Evolutionary conservation across 2,329 filamentous ascomycete species (phyloP), one percentile per base, ranked within the genome.

Genomic region (Reticulascus tulasneorum): DNA sequence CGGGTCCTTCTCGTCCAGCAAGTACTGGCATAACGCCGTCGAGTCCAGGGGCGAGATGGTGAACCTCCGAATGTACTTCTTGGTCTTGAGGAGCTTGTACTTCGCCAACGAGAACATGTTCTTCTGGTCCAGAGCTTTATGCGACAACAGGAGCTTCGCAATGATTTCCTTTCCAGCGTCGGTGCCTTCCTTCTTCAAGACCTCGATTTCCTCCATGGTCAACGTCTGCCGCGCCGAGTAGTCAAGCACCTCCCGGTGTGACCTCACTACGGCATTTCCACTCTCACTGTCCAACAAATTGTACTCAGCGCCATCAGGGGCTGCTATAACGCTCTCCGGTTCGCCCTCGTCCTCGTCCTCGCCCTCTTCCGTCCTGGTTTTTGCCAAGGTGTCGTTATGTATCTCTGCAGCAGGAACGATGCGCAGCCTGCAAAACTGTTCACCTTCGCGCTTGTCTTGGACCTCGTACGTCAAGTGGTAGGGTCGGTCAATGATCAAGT

Each of bases 391-490:
- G 29, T 94, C 88, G 27, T 84, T 84, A 56, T 96, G 86, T 24
- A 96, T 71, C 61, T 97, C 91, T 23, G 79, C 73, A 2, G 87
- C 77, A 1, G 87, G 76, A 0, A 96, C 86, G 4, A 95, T 71
- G 22, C 89, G 85, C 36, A 97, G 65, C 11, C 79, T 72, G 29
- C 79, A 77, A 47, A 82, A 84, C 45, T 67, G 69, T 47, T 84
- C 79, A 42, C 74, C 74, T 5, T 81, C 72, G 18, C 70, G 62
- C 52, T 76, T 79, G 51, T 95, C 88, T 45, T 84, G 75, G 3
- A 97, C 73, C 59, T 97, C 91, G 63, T 88, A 98, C 1, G 90
- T 97, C 42, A 94, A 70, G 65, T 95, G 79, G 57, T 87, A 95
- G 0, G 93, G 93, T 7, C 93, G 82, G n/a, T 88, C 84, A 45